A percentile compares a stretch with the other conserved stretches of the same genome.
Evolutionary conservation across 768 basidiomycete genomes (phyloP).

Genomic region (Pleurotus giganteus): DNA sequence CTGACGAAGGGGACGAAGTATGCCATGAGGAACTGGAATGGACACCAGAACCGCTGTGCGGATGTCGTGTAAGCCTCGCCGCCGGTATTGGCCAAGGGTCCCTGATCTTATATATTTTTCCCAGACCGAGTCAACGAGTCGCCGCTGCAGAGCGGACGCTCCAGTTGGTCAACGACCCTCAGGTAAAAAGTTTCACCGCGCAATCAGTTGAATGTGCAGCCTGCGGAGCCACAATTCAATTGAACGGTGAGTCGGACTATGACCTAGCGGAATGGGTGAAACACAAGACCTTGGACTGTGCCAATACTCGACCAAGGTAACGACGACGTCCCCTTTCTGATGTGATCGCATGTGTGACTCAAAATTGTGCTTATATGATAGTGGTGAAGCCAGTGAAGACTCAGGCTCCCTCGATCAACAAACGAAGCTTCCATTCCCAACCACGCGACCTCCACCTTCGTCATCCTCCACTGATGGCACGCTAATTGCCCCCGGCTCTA

Average conservation of each 20-base stretch:
- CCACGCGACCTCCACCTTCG: slow-evolving; percentile 27
- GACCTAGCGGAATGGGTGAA: slow-evolving; percentile 59
- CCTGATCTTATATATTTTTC: not conserved
- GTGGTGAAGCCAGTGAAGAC: slow-evolving; percentile 2
- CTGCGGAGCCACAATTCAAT: slow-evolving; percentile 44
- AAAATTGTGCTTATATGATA: slow-evolving; percentile 3
- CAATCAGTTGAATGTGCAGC: slow-evolving; percentile 47
- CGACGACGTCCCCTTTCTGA: slow-evolving; percentile 4
- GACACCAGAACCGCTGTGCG: slow-evolving; percentile 48
- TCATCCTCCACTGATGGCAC: slow-evolving; percentile 39
- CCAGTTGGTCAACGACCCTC: slow-evolving; percentile 60
- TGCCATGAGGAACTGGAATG: slow-evolving; percentile 48
- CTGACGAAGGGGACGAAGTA: slow-evolving; percentile 44
- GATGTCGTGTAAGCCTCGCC: slow-evolving; percentile 35
- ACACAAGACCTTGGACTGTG: slow-evolving; percentile 43
- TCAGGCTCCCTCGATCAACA: slow-evolving; percentile 7
- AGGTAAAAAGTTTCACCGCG: slow-evolving; percentile 48
- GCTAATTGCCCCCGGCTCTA: slow-evolving; percentile 25
- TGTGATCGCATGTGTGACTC: not conserved
- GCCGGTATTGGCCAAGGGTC: slow-evolving; percentile 10
- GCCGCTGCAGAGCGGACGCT: slow-evolving; percentile 63
- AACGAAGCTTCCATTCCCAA: slow-evolving; percentile 4
- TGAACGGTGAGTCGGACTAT: slow-evolving; percentile 55
- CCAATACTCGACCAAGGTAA: slow-evolving; percentile 17
- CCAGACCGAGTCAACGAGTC: slow-evolving; percentile 56